Base-by-base conservation (phyloP, 208 protist species). In the Trypanosoma rangeli region DNA sequence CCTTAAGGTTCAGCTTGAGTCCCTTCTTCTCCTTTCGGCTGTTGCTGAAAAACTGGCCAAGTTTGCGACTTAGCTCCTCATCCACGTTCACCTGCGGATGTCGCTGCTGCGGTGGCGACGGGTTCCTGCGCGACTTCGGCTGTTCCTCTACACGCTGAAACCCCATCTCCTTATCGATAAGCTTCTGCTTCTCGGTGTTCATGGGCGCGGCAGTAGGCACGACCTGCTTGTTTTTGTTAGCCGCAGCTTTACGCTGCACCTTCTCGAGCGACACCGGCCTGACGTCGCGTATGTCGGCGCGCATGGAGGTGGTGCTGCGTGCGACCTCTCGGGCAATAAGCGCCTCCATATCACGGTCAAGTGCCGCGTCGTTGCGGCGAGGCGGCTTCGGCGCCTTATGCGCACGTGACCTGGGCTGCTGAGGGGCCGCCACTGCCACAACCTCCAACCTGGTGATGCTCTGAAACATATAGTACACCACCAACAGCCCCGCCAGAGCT, bases 381-480 rank as follows among this genome's bases (percentile, higher is more conserved):
- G 80, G 68, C 28, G 66, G 52, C 49, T 75, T 70, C 31, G 31
- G 39, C 49, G 72, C 29, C 65, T 80, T 88, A 63, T 78, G 80
- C 20, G 75, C 53, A 29, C 70, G 73, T n/a, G 66, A 59, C 63
- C 79, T 86, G 39, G 70, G 78, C 15, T 59, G 33, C 42, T 52
- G 61, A 0, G n/a, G 55, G 1, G 52, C 1, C 4, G 59, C 49
- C 12, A 63, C 35, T 48, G 68, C 61, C 9, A 66, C 53, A 3
- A 87, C 60, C 7, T 92, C 79, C 0, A 68, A 39, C 46, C 63
- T 76, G 60, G 63, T 82, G 64, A 91, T 85, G 74, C 69, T 84
- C 44, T 71, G 70, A 67, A 94, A 94, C 55, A 90, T 80, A 69
- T 83, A 83, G 70, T 81, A 86, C 61, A 94, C 84, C 53, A 89